Percentiles rank a stretch among this genome's conserved stretches.
Evolutionary conservation across 306 rosid species (phyloP).

Genomic region (Fragaria ananassa): DNA sequence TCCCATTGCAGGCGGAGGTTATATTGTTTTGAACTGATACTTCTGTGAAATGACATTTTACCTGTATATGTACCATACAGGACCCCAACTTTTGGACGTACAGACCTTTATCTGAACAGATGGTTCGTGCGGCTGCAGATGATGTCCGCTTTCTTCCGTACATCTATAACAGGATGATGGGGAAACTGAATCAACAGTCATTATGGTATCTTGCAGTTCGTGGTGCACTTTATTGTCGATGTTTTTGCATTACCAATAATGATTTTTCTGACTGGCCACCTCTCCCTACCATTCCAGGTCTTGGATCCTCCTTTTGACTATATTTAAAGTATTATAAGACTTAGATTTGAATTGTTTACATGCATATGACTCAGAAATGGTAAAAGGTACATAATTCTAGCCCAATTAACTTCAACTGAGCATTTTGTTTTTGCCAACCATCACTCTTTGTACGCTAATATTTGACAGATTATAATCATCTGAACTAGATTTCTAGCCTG

Average conservation of each 20-base stretch:
- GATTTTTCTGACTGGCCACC: conserved; percentile 75
- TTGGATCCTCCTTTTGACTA: not conserved
- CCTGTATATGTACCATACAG: conserved; percentile 30
- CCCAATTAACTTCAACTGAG: not conserved
- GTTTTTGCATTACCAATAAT: conserved; percentile 70
- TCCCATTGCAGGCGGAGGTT: not conserved
- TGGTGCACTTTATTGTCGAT: conserved; percentile 90
- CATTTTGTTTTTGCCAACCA: not conserved
- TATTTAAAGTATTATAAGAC: not conserved
- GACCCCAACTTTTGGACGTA: conserved; percentile 91
- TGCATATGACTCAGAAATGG: not conserved
- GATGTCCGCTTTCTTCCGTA: conserved; percentile 95
- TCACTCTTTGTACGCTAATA: not conserved
- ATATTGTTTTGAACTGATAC: not conserved
- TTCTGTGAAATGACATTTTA: conserved; percentile 8
- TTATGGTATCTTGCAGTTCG: conserved; percentile 90
- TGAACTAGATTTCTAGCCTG: not conserved
- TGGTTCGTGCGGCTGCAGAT: conserved; percentile 95
- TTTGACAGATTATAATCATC: not conserved
- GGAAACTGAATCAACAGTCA: conserved; percentile 63
- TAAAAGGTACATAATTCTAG: not conserved
- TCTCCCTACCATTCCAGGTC: conserved; percentile 89
- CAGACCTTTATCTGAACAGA: conserved; percentile 86
- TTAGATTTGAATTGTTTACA: conserved; percentile 14
- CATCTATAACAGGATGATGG: conserved; percentile 87